Evolutionary conservation across 73 alveolate species (phyloP).

Genomic region (Paramecium sonneborni): DNA sequence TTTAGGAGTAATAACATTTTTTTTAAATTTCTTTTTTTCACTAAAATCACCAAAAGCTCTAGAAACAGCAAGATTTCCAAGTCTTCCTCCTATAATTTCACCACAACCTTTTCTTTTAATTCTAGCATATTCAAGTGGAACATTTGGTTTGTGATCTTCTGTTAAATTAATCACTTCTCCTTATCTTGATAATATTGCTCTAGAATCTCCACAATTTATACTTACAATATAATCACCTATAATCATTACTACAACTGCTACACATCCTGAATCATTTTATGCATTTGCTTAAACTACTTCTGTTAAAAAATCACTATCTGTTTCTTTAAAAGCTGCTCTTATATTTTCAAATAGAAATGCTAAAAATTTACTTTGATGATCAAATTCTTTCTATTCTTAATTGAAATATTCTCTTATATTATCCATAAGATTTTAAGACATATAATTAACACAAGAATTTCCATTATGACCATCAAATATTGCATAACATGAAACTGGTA

Average conservation of each 20-base stretch:
- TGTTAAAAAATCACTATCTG: slow-evolving; percentile 28
- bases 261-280: slow-evolving; percentile 71
- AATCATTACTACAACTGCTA: slow-evolving; percentile 73
- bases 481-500: slow-evolving; percentile 80
- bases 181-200: slow-evolving; percentile 81
- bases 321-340: slow-evolving; percentile 23
- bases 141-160: slow-evolving; percentile 83
- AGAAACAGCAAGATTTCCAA: slow-evolving; percentile 88
- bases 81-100: slow-evolving; percentile 83
- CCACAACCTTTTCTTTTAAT: slow-evolving; percentile 85
- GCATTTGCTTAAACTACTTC: slow-evolving; percentile 35
- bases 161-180: slow-evolving; percentile 75
- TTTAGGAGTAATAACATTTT: slow-evolving; percentile 76
- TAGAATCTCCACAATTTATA: slow-evolving; percentile 96
- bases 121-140: slow-evolving; percentile 84
- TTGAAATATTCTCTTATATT: slow-evolving; percentile 60
- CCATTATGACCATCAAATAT: slow-evolving; percentile 89
- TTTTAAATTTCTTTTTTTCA: slow-evolving; percentile 73
- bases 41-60: slow-evolving; percentile 95
- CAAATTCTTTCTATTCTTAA: slow-evolving; percentile 37
- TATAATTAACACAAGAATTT: slow-evolving; percentile 71
- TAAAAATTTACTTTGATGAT: not conserved
- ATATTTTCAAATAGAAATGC: not conserved
- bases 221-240: slow-evolving; percentile 79
- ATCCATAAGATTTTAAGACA: slow-evolving; percentile 68